Conservation (phyloP, 805 yeast genomes). For the Pichia manshurica region DNA sequence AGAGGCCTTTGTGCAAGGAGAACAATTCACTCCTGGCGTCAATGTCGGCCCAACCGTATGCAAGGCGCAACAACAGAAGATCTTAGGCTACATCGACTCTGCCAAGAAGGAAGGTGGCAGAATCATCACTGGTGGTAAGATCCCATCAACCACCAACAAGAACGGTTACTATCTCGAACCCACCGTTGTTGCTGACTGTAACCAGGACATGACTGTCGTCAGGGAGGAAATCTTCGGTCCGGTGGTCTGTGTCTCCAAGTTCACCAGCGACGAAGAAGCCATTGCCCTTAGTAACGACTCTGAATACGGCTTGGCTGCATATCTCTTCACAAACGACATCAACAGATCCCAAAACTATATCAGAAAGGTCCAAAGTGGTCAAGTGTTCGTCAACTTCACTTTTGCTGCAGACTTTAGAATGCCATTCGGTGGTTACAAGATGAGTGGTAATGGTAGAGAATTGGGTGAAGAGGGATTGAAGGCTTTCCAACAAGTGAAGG, state of each 20-base stretch:
- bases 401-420: constrained; percentile 82
- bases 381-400: constrained; percentile 86
- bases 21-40: constrained; percentile 71
- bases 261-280: constrained; percentile 77
- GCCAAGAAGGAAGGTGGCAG: constrained; percentile 85
- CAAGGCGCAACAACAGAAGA: constrained; percentile 68
- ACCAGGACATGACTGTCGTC: constrained; percentile 61
- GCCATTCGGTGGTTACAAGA: constrained; percentile 91
- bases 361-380: constrained; percentile 74
- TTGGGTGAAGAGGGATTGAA: constrained; percentile 84
- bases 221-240: constrained; percentile 89
- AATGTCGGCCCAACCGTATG: constrained; percentile 94
- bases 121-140: constrained; percentile 59
- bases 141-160: constrained; percentile 33
- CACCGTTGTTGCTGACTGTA: constrained; percentile 68
- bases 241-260: constrained; percentile 77
- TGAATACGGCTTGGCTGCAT: constrained; percentile 85
- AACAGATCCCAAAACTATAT: constrained; percentile 73
- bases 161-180: constrained; percentile 67
- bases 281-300: constrained; percentile 73
- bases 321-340: constrained; percentile 74
- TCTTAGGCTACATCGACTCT: constrained; percentile 65
- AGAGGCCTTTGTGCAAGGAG: constrained; percentile 57
- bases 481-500: constrained; percentile 79
- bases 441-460: constrained; percentile 91